Conservation (phyloP, 306 rosid genomes). For the Begonia fuchsioides region DNA sequence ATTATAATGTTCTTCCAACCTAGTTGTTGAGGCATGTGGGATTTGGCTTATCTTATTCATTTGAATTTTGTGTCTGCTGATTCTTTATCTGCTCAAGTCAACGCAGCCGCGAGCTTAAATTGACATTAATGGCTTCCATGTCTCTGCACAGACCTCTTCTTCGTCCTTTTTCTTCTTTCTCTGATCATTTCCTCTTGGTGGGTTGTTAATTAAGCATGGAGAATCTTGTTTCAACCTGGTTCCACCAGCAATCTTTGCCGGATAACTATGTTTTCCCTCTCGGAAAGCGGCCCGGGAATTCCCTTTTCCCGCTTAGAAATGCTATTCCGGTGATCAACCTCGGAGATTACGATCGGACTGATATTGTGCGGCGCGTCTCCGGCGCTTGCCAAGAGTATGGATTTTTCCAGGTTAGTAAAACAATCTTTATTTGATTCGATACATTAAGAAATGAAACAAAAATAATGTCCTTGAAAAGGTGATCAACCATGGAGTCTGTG, state of each 20-base stretch:
- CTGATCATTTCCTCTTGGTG: too few species aligned
- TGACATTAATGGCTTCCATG: background rate
- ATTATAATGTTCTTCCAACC: too few species aligned
- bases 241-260: conserved; percentile 10
- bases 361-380: conserved; percentile 20
- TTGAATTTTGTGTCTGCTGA: background rate
- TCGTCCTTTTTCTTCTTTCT: background rate
- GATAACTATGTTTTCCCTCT: conserved; percentile 17
- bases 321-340: conserved; percentile 46
- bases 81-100: background rate
- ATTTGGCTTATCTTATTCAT: background rate
- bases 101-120: background rate
- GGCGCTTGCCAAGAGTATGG: conserved; percentile 43
- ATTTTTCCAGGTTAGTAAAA: conserved; percentile 40
- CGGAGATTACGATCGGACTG: conserved; percentile 8
- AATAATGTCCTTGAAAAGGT: conserved; percentile 18
- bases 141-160: background rate
- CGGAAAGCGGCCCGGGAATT: conserved; percentile 19
- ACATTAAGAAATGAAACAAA: background rate
- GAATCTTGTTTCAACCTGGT: conserved; percentile 22
- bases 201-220: background rate
- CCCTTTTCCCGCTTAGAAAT: conserved; percentile 4
- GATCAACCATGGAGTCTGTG: conserved; percentile 54
- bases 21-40: conserved; percentile 1
- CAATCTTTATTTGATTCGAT: background rate